Evolutionary conservation across 2,329 filamentous ascomycete genomes (phyloP).

Genomic region (Penicillium sp.): DNA sequence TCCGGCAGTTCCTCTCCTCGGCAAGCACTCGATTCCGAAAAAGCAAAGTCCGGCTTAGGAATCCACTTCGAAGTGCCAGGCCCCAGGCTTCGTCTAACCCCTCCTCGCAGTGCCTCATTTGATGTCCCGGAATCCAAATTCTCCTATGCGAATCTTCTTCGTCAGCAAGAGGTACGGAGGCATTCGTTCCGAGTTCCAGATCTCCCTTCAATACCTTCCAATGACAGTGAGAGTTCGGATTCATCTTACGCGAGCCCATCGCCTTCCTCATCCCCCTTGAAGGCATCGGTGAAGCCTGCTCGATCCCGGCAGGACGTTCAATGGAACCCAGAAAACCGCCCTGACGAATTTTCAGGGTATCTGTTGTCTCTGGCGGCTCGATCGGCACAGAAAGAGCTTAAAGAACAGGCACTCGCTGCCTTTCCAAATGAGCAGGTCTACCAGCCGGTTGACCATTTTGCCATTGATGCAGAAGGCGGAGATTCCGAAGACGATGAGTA

Average conservation of each 20-base stretch:
- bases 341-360: constrained; percentile 74
- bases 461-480: constrained; percentile 45
- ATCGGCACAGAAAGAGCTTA: constrained; percentile 76
- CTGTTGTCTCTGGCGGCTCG: constrained; percentile 77
- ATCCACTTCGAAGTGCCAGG: background rate
- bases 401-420: constrained; percentile 59
- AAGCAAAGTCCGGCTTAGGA: background rate
- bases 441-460: constrained; percentile 51
- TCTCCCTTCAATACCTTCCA: constrained; percentile 63
- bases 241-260: constrained; percentile 45
- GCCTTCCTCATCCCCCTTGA: constrained; percentile 41
- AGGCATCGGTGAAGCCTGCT: constrained; percentile 29
- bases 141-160: constrained; percentile 46
- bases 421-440: constrained; percentile 52
- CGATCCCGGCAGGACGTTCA: constrained; percentile 34
- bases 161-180: constrained; percentile 41
- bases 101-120: constrained; percentile 52
- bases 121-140: constrained; percentile 53
- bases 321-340: constrained; percentile 60
- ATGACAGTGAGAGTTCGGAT: constrained; percentile 54
- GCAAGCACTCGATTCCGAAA: constrained; percentile 11
- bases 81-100: constrained; percentile 15
- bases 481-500: constrained; percentile 34
- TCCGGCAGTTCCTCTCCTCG: constrained; percentile 40
- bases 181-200: constrained; percentile 64